Base-by-base conservation (phyloP, 768 basidiomycete genomes). In the Suillus luteus region DNA sequence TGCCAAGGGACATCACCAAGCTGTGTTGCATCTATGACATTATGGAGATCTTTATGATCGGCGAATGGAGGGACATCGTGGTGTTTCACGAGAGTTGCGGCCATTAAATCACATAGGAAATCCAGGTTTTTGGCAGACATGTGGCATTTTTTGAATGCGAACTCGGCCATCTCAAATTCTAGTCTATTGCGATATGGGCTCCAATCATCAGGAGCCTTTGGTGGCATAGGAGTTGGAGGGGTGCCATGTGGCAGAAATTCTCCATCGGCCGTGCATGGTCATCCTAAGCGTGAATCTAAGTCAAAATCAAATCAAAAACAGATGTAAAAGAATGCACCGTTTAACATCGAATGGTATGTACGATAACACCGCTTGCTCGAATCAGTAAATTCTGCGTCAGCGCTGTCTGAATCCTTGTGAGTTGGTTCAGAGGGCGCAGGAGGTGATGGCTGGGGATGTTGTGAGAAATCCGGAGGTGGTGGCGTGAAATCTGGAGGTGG, bases 1-100 rank as follows among this genome's bases (percentile, higher is more conserved):
- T 76, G 35, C 78, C 77, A 78, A 0, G 69, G 68, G 6, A 70
- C 62, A 48, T 73, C 73, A 15, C 77, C 73, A 38, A 69, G 55
- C 14, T 57, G 22, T 1, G 69, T 74, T 1, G 4, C 46, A 48
- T 44, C 43, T 44, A 44, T 44, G 43, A 44, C 43, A 10, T 10
- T 44, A 9, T 44, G 19, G 3, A n/a, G 43, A 44, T n/a, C 43
- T 44, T 44, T 44, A 9, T 44, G 19, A n/a, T 44, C 43, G 10
- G 43, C 9, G 4, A 44, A 44, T 44, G 22, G n/a, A 22, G 46
- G 46, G 46, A 5, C 6, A 5, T 24, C 22, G 6, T 6, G 19
- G 37, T 59, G 31, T 59, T 44, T 44, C 3, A 0, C 17, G 9
- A 44, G 43, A 10, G 43, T n/a, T 4, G 8, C 10, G 8, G 43